Percentiles rank a stretch among this genome's conserved stretches.
phyloP scores from a whole-genome alignment of 345 rosid species.

The Eucalyptus regnans region DNA sequence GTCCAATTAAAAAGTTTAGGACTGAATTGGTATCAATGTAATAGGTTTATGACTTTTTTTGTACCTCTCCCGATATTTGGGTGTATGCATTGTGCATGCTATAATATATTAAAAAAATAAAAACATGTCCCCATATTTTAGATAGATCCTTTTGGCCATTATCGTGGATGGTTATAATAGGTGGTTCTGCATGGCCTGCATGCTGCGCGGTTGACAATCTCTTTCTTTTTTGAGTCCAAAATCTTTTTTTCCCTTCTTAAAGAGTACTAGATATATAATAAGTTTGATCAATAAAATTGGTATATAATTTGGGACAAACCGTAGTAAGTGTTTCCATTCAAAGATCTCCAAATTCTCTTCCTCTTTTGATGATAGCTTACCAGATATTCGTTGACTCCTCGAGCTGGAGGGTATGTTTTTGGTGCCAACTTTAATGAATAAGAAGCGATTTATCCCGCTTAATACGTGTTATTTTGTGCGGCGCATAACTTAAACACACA shows the following conservation, averaged over 20 bases:
- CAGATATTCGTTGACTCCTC: neutral
- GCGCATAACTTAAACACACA: neutral
- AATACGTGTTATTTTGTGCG: neutral
- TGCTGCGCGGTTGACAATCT: neutral
- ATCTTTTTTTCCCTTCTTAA: neutral
- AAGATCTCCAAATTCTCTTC: neutral
- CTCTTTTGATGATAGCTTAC: neutral
- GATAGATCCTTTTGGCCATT: neutral
- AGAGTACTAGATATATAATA: neutral
- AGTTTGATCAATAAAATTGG: neutral
- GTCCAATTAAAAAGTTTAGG: too few species aligned
- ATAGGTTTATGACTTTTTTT: too few species aligned
- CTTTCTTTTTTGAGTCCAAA: neutral
- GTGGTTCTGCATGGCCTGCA: neutral
- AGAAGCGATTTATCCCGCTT: neutral
- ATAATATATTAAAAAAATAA: neutral
- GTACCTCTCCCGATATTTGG: neutral
- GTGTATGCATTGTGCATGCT: neutral
- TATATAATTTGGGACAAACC: neutral
- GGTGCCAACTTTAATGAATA: neutral
- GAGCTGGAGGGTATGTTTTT: neutral
- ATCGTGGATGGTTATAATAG: neutral
- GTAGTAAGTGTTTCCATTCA: neutral
- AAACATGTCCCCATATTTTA: neutral
- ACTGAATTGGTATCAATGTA: too few species aligned